These are phyloP conservation scores for Aspergillus incahuasiensis DNA, from an alignment of 495 filamentous ascomycete species.

Conservation along the genomic window DNA sequence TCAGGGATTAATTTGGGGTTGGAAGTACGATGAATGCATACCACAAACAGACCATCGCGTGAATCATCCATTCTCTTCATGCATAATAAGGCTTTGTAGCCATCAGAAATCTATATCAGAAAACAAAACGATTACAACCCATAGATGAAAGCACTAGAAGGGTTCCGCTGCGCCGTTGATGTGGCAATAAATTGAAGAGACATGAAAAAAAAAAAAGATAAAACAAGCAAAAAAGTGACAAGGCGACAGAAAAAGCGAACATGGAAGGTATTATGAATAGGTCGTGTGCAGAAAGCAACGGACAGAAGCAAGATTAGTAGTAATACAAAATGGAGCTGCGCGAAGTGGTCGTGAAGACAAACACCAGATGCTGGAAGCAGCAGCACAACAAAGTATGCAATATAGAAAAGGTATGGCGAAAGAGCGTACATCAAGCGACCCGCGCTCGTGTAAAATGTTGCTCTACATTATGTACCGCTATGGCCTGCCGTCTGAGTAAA, in stretches of 20 bases:
- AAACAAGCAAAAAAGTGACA: background rate
- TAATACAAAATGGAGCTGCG: slow-evolving; percentile 15
- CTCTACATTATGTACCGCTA: background rate
- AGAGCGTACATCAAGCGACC: background rate
- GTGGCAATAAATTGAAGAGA: background rate
- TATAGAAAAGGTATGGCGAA: background rate
- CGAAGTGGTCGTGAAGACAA: background rate
- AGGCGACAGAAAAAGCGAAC: no score
- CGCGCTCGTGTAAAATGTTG: background rate
- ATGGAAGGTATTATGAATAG: background rate
- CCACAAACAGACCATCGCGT: slow-evolving; percentile 1
- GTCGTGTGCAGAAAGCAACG: slow-evolving; percentile 1
- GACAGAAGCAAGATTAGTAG: slow-evolving; percentile 8
- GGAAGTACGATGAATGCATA: background rate
- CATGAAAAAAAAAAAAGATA: background rate
- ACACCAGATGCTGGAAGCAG: slow-evolving; percentile 12
- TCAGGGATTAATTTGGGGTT: no score
- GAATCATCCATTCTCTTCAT: slow-evolving; percentile 3
- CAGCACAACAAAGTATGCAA: background rate
- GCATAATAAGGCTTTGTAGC: slow-evolving; percentile 4
- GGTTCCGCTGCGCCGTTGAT: background rate
- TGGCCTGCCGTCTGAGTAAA: background rate
- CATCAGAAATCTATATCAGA: slow-evolving; percentile 9
- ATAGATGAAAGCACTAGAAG: background rate
- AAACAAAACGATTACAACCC: slow-evolving; percentile 5